These are phyloP conservation scores for Cudoniella acicularis DNA, from an alignment of 495 filamentous ascomycete species.

Conservation along the genomic window DNA sequence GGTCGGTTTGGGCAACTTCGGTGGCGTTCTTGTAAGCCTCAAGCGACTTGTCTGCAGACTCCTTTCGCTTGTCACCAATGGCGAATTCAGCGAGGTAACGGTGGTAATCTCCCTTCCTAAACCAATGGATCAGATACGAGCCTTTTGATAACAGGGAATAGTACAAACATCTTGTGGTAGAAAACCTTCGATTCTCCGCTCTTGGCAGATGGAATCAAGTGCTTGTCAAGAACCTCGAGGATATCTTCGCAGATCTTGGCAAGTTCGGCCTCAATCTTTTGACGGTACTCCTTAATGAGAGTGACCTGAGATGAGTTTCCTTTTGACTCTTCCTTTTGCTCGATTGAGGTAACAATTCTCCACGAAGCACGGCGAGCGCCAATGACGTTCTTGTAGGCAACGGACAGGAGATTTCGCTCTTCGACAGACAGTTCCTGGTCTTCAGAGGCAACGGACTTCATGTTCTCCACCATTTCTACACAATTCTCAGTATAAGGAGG, in stretches of 20 bases:
- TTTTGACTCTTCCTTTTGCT: constrained; percentile 99
- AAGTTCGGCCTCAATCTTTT: constrained; percentile 98
- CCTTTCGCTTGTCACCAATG: constrained; percentile 95
- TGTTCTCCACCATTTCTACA: constrained; percentile 99
- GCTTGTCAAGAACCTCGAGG: constrained; percentile 91
- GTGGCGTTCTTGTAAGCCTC: constrained; percentile 99
- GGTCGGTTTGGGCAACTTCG: constrained; percentile 95
- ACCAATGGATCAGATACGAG: constrained; percentile 9
- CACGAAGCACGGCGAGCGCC: constrained; percentile 97
- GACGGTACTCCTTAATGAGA: constrained; percentile 98
- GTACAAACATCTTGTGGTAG: constrained; percentile 97
- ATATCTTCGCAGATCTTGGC: constrained; percentile 99
- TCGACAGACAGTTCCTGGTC: constrained; percentile 98
- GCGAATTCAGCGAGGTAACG: constrained; percentile 99
- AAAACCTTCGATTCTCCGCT: constrained; percentile 99
- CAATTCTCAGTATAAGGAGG: constrained; percentile 5
- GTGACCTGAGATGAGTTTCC: constrained; percentile 90
- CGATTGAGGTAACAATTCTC: constrained; percentile 99
- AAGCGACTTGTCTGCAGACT: constrained; percentile 90
- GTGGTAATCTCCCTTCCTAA: constrained; percentile 99
- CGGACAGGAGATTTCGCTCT: constrained; percentile 97
- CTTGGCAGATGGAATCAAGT: constrained; percentile 94
- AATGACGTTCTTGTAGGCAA: constrained; percentile 99
- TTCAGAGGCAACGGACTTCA: constrained; percentile 97
- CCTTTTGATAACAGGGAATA: not conserved